A percentile compares a stretch with the other conserved stretches of the same genome.
Conservation (phyloP, 805 yeast species). For the Kurtzmaniella cleridarum region DNA sequence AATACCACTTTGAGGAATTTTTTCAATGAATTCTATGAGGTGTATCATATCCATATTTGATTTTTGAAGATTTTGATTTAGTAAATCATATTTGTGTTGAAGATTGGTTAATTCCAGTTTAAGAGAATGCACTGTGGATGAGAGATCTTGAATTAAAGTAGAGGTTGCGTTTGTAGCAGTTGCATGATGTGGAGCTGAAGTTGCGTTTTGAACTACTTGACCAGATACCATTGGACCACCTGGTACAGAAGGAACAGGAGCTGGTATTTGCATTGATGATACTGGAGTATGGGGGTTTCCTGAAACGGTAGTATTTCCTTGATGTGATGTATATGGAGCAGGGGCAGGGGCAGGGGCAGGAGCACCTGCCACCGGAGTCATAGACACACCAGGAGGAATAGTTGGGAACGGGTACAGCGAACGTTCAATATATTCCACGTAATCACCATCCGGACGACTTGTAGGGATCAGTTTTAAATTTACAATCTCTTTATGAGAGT, state of each 20-base stretch:
- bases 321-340: background rate
- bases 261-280: background rate
- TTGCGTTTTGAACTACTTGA: background rate
- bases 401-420: constrained; percentile 8
- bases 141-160: no score
- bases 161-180: constrained; percentile 11
- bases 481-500: constrained; percentile 35
- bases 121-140: no score
- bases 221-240: background rate
- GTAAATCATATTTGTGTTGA: constrained; percentile 41
- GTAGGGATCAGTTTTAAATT: constrained; percentile 25
- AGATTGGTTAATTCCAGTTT: constrained; percentile 11
- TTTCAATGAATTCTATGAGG: constrained; percentile 34
- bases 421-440: constrained; percentile 3
- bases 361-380: constrained; percentile 12
- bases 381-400: constrained; percentile 8
- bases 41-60: constrained; percentile 50
- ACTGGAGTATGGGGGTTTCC: background rate
- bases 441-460: constrained; percentile 6
- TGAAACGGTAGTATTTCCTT: background rate
- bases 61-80: constrained; percentile 43
- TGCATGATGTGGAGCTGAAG: constrained; percentile 2
- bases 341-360: constrained; percentile 1
- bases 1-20: background rate
- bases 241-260: no score